Evolutionary conservation across 345 rosid genomes (phyloP), one percentile per base, ranked within the genome.

Genomic region (Eucalyptus erythrocorys): DNA sequence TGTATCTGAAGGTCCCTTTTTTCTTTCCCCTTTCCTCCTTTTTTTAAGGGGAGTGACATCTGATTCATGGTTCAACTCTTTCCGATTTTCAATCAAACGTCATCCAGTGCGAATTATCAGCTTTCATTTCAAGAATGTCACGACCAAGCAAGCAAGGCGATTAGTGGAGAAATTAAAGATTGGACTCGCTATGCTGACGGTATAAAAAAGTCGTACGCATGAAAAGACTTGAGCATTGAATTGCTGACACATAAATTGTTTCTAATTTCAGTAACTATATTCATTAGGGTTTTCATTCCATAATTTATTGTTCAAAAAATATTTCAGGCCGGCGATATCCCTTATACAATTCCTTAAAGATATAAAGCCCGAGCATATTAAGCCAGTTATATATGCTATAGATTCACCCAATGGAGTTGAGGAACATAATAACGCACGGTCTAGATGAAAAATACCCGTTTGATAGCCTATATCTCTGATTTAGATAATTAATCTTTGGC

Each of bases 401-500:
- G 43, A 71, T 19, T 19, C 13, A 24, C 45, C 3, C 45, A 37
- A 19, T 3, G 27, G 45, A n/a, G 81, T 37, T 5, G 27, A 71
- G 81, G 45, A 37, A 34, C 81, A 19, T 19, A 32, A 32, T 4
- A 19, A 32, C 0, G 6, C 22, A 5, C 4, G 0, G 3, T 11
- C 13, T 34, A 3, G 43, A 68, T 0, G 0, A 37, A 8, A 9
- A 32, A 5, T 32, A 32, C 80, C 37, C 5, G 0, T 19, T 16
- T 32, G 13, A 34, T 32, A 1, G 42, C 80, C 42, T 1, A 68
- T 37, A 32, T 68, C 6, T 10, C 24, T 3, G 1, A 66, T 66
- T 34, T 17, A 66, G 9, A 32, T 8, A 32, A 68, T 8, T 16
- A 16, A 32, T 8, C 6, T 32, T 17, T 32, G 42, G 32, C 12